phyloP scores from a whole-genome alignment of 495 filamentous ascomycete genomes.

The Podospora australis region DNA sequence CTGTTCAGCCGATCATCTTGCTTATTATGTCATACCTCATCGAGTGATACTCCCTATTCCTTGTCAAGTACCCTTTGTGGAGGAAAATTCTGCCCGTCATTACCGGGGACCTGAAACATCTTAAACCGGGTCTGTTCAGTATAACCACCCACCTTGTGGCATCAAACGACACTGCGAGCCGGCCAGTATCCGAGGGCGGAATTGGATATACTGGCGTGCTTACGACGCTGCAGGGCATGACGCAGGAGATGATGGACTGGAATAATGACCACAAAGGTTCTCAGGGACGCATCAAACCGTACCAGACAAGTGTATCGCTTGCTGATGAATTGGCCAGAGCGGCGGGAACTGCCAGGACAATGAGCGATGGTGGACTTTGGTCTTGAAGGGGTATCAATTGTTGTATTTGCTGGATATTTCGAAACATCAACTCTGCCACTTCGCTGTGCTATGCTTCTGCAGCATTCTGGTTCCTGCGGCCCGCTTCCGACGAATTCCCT shows the following conservation, averaged over 20 bases:
- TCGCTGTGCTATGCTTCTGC: neutral
- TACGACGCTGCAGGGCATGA: slow-evolving; percentile 50
- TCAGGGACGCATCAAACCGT: slow-evolving; percentile 15
- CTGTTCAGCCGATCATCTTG: slow-evolving; percentile 38
- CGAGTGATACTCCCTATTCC: slow-evolving; percentile 45
- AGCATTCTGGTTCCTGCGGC: neutral
- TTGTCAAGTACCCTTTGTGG: slow-evolving; percentile 31
- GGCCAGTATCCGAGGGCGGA: slow-evolving; percentile 40
- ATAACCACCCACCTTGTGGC: slow-evolving; percentile 48
- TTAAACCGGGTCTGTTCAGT: slow-evolving; percentile 49
- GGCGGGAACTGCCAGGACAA: slow-evolving; percentile 2
- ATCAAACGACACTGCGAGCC: slow-evolving; percentile 38
- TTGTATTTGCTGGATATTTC: neutral
- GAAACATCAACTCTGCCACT: neutral
- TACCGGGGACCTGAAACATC: slow-evolving; percentile 37
- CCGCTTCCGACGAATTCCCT: neutral
- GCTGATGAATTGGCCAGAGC: slow-evolving; percentile 34
- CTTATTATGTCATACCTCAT: slow-evolving; percentile 43
- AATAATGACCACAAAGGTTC: slow-evolving; percentile 33
- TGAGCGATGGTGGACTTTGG: neutral
- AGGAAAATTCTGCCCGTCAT: slow-evolving; percentile 38
- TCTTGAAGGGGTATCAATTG: slow-evolving; percentile 3
- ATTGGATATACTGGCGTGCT: slow-evolving; percentile 46
- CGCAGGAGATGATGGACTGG: slow-evolving; percentile 48
- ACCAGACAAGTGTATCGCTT: slow-evolving; percentile 34